These are phyloP conservation scores for Clonostachys rhizophaga DNA, from an alignment of 2,329 filamentous ascomycete genomes.

Conservation along the genomic window DNA sequence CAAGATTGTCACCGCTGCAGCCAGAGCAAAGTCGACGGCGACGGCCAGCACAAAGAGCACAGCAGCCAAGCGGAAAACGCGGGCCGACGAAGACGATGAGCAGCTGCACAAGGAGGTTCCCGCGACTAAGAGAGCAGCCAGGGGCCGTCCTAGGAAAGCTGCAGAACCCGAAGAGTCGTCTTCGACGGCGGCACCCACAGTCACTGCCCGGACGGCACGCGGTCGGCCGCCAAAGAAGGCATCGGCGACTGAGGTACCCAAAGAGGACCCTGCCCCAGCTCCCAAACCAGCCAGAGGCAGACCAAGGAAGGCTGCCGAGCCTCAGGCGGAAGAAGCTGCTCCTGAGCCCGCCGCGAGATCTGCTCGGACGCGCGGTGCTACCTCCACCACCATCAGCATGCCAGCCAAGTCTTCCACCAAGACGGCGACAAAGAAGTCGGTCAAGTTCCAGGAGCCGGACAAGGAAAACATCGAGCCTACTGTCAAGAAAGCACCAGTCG, in stretches of 20 bases:
- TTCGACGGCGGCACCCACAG: neutral
- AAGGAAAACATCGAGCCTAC: conserved; percentile 56
- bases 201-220: conserved; percentile 17
- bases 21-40: conserved; percentile 36
- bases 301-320: conserved; percentile 29
- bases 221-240: conserved; percentile 17
- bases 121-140: conserved; percentile 1
- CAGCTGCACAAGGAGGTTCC: conserved; percentile 22
- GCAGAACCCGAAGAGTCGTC: conserved; percentile 11
- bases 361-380: conserved; percentile 15
- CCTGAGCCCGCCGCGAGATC: conserved; percentile 18
- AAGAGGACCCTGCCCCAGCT: conserved; percentile 14
- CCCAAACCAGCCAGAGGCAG: conserved; percentile 35
- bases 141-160: conserved; percentile 38
- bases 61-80: conserved; percentile 42
- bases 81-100: conserved; percentile 46
- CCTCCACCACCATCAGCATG: conserved; percentile 7
- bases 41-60: conserved; percentile 23
- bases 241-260: conserved; percentile 10
- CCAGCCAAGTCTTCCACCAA: conserved; percentile 19
- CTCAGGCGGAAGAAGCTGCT: conserved; percentile 11
- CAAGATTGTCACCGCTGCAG: conserved; percentile 41
- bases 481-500: conserved; percentile 25
- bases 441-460: conserved; percentile 60
- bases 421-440: conserved; percentile 51